phyloP scores from a whole-genome alignment of 306 rosid species.

The Corylus avellana region DNA sequence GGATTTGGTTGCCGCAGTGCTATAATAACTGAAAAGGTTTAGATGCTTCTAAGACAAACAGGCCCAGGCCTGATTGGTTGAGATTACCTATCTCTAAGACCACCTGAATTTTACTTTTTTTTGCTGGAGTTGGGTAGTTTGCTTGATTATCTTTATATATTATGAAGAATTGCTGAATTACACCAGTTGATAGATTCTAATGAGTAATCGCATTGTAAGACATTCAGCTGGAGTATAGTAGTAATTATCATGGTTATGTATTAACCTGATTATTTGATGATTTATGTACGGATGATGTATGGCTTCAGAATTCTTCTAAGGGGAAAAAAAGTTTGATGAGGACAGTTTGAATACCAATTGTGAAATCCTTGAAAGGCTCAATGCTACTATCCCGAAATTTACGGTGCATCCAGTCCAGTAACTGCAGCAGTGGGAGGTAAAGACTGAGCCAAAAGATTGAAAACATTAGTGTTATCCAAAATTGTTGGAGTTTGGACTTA shows the following conservation, averaged over 20 bases:
- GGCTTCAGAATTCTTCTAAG: constrained; percentile 12
- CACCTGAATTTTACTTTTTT: not conserved
- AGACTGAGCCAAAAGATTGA: constrained; percentile 32
- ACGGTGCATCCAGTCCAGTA: constrained; percentile 82
- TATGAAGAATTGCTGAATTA: not conserved
- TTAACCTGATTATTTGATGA: not conserved
- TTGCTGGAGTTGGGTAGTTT: constrained; percentile 4
- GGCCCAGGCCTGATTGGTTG: not conserved
- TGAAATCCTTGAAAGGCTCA: constrained; percentile 66
- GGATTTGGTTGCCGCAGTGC: constrained; percentile 5
- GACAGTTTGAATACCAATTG: constrained; percentile 56
- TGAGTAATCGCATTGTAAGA: not conserved
- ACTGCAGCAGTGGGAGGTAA: constrained; percentile 60
- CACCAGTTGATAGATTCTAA: not conserved
- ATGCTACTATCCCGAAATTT: constrained; percentile 64
- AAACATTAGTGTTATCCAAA: constrained; percentile 22
- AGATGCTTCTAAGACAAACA: constrained; percentile 3
- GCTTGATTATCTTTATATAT: not conserved
- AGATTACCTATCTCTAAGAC: not conserved
- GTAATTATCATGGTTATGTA: not conserved
- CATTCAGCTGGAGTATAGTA: not conserved
- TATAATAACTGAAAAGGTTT: not conserved
- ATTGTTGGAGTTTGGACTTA: constrained; percentile 40
- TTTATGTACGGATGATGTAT: constrained; percentile 13
- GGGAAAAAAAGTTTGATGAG: constrained; percentile 27